Evolutionary conservation across 2,329 filamentous ascomycete genomes (phyloP).

Genomic region (Talaromyces sp.): DNA sequence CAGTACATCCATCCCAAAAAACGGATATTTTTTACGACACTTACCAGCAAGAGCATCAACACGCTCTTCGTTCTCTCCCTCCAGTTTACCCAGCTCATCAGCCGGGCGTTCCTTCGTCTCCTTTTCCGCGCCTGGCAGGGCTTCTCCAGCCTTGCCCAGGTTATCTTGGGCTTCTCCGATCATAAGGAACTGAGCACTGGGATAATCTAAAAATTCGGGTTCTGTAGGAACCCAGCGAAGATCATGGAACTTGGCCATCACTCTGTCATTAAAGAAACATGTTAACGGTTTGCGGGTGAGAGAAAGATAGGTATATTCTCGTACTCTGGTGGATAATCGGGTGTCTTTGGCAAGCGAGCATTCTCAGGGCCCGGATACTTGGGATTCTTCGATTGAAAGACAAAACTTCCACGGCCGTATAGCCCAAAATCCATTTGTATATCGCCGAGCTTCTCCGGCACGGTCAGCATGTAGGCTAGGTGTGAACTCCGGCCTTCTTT

Average conservation of each 20-base stretch:
- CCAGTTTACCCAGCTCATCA: slow-evolving; percentile 70
- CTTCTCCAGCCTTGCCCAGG: slow-evolving; percentile 30
- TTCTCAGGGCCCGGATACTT: slow-evolving; percentile 60
- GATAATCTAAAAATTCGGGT: slow-evolving; percentile 69
- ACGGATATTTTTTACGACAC: slow-evolving; percentile 4
- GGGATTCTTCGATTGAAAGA: slow-evolving; percentile 77
- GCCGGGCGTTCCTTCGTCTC: slow-evolving; percentile 57
- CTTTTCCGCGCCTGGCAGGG: slow-evolving; percentile 40
- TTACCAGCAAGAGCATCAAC: slow-evolving; percentile 56
- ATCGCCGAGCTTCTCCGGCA: slow-evolving; percentile 64
- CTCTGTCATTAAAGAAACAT: slow-evolving; percentile 33
- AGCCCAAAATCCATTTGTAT: slow-evolving; percentile 73
- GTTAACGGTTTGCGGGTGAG: slow-evolving; percentile 10
- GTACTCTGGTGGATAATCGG: slow-evolving; percentile 67
- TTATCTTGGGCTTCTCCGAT: slow-evolving; percentile 54
- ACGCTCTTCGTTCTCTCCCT: slow-evolving; percentile 67
- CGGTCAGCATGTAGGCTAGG: slow-evolving; percentile 72
- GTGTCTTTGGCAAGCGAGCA: slow-evolving; percentile 57
- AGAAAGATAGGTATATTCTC: slow-evolving; percentile 18
- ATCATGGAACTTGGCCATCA: slow-evolving; percentile 66
- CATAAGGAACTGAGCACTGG: slow-evolving; percentile 70
- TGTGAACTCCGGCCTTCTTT: slow-evolving; percentile 67
- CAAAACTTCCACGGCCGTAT: slow-evolving; percentile 66
- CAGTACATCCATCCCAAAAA: no score
- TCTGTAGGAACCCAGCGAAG: slow-evolving; percentile 70